Evolutionary conservation across 345 rosid genomes (phyloP).

Genomic region (Dipteronia sinensis): DNA sequence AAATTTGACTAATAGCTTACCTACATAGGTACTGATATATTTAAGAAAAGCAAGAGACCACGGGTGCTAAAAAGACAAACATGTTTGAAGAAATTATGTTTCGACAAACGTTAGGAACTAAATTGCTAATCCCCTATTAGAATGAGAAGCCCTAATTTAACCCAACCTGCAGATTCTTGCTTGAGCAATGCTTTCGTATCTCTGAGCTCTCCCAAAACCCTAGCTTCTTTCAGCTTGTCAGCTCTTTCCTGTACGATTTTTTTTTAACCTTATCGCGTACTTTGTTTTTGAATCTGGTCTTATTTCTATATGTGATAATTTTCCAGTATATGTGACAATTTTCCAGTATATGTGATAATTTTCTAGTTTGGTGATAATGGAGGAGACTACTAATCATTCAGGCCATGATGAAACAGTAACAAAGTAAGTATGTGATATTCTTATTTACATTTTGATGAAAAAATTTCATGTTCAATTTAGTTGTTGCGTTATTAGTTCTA

Average conservation of each 20-base stretch:
- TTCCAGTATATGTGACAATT: too few species aligned
- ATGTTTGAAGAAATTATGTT: too few species aligned
- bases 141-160: too few species aligned
- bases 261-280: neutral
- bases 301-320: too few species aligned
- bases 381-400: conserved; percentile 17
- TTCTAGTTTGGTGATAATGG: conserved; percentile 25
- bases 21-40: too few species aligned
- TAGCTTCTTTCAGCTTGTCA: neutral
- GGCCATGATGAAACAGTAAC: conserved; percentile 25
- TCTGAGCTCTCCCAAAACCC: neutral
- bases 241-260: neutral
- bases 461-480: neutral
- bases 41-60: too few species aligned
- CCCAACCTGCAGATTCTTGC: neutral
- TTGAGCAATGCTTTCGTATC: neutral
- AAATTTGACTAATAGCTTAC: too few species aligned
- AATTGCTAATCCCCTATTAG: too few species aligned
- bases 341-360: too few species aligned
- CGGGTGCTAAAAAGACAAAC: too few species aligned
- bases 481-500: too few species aligned
- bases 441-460: neutral
- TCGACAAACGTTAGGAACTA: too few species aligned
- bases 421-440: conserved; percentile 31
- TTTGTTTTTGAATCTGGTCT: neutral